Percentiles rank a stretch among this genome's conserved stretches.
These are phyloP conservation scores for Amylostereum areolatum DNA, from an alignment of 1,284 basidiomycete genomes.

Conservation along the genomic window DNA sequence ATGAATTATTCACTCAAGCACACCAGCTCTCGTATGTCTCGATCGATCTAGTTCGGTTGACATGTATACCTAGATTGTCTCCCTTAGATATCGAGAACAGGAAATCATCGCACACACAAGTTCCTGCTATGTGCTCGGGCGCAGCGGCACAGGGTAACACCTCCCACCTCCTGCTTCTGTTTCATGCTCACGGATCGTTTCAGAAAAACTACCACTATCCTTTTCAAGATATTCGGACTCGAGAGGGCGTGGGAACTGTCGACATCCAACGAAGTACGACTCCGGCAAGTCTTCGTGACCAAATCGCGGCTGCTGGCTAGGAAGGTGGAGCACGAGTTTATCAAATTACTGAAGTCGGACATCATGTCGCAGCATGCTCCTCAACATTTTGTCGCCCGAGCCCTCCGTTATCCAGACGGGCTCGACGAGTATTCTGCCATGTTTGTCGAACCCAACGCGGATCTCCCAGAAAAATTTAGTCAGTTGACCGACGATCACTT, in stretches of 20 bases:
- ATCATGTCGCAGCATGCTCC: slow-evolving; percentile 4
- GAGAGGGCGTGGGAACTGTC: slow-evolving; percentile 38
- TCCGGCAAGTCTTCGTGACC: slow-evolving; percentile 65
- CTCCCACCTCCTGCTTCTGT: neutral
- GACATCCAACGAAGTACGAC: slow-evolving; percentile 26
- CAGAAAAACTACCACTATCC: slow-evolving; percentile 66
- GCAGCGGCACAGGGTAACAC: slow-evolving; percentile 62
- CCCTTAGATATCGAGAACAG: slow-evolving; percentile 32
- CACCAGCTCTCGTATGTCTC: too few species aligned
- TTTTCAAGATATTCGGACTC: slow-evolving; percentile 59
- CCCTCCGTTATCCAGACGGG: neutral
- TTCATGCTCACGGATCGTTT: neutral
- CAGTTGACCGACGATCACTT: slow-evolving; percentile 50
- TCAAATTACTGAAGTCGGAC: slow-evolving; percentile 32
- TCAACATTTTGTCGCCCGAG: neutral
- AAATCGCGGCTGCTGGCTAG: slow-evolving; percentile 51
- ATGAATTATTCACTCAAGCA: too few species aligned
- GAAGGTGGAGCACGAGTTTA: slow-evolving; percentile 57
- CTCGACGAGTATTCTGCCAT: slow-evolving; percentile 28
- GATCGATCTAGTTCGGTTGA: too few species aligned
- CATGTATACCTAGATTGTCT: too few species aligned
- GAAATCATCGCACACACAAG: slow-evolving; percentile 47
- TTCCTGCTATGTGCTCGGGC: slow-evolving; percentile 61
- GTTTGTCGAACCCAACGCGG: slow-evolving; percentile 28
- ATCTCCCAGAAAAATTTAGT: slow-evolving; percentile 47